Percentiles rank a stretch among this genome's conserved stretches.
phyloP scores from a whole-genome alignment of 768 basidiomycete genomes.

The Serpula lacrymans region DNA sequence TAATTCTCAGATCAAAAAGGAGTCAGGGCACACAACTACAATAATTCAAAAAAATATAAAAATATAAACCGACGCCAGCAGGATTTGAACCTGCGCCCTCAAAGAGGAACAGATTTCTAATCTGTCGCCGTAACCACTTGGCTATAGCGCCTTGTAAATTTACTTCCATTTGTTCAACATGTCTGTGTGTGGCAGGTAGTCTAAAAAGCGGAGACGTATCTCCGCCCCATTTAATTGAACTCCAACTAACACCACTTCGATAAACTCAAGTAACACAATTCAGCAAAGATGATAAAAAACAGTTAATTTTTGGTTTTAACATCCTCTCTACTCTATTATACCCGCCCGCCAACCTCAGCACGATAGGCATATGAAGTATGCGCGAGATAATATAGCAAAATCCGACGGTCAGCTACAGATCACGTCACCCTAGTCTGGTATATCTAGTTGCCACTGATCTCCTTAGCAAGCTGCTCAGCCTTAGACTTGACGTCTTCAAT shows the following conservation, averaged over 20 bases:
- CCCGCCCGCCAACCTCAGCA: too few species aligned
- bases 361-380: neutral
- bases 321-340: slow-evolving; percentile 11
- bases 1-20: too few species aligned
- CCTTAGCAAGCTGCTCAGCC: slow-evolving; percentile 97
- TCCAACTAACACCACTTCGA: too few species aligned
- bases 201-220: too few species aligned
- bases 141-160: slow-evolving; percentile 71
- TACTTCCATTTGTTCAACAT: too few species aligned
- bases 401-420: too few species aligned
- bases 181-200: too few species aligned
- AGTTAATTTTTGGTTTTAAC: slow-evolving; percentile 5
- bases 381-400: too few species aligned
- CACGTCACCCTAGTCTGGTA: slow-evolving; percentile 12
- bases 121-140: slow-evolving; percentile 81
- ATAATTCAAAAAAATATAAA: too few species aligned
- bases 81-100: slow-evolving; percentile 37
- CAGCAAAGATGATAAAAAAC: neutral
- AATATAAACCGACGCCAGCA: slow-evolving; percentile 28
- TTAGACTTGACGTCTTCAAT: slow-evolving; percentile 97
- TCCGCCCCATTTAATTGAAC: too few species aligned
- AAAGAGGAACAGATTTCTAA: slow-evolving; percentile 36
- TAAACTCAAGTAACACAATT: too few species aligned
- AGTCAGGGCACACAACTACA: too few species aligned
- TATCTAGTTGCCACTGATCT: slow-evolving; percentile 58